These are phyloP conservation scores for Yueomyces sp. DNA, from an alignment of 805 yeast species.

Conservation along the genomic window DNA sequence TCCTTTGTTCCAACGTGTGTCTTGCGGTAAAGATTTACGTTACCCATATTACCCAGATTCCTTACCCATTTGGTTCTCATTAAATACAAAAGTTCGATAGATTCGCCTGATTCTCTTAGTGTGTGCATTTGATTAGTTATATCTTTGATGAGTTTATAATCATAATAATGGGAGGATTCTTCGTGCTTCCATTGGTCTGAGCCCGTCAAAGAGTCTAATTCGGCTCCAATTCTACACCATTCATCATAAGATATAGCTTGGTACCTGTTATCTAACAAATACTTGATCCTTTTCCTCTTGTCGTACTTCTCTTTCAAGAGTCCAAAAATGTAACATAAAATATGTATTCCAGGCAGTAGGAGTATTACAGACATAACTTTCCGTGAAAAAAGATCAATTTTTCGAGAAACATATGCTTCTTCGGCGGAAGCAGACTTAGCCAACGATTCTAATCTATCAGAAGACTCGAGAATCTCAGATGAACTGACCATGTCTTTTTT, in stretches of 20 bases:
- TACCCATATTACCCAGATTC: slow-evolving; percentile 78
- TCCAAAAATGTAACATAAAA: no score
- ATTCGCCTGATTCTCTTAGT: slow-evolving; percentile 51
- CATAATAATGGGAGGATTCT: slow-evolving; percentile 52
- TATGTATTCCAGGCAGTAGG: not conserved
- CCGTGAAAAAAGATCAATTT: not conserved
- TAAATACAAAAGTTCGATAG: slow-evolving; percentile 47
- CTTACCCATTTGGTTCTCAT: slow-evolving; percentile 79
- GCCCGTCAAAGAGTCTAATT: slow-evolving; percentile 53
- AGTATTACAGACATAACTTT: not conserved
- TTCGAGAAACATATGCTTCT: not conserved
- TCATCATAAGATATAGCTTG: slow-evolving; percentile 34
- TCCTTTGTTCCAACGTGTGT: slow-evolving; percentile 76
- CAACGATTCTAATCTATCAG: not conserved
- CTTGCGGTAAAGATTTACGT: slow-evolving; percentile 61
- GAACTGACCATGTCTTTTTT: not conserved
- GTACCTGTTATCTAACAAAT: slow-evolving; percentile 3
- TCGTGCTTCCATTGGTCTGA: slow-evolving; percentile 58
- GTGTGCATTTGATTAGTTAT: slow-evolving; percentile 40
- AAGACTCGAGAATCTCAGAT: not conserved
- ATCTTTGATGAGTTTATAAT: slow-evolving; percentile 43
- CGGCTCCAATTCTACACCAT: slow-evolving; percentile 54
- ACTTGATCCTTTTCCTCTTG: not conserved
- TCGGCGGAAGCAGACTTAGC: not conserved
- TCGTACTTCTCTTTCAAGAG: not conserved